Percentiles rank a stretch among this genome's conserved stretches.
Conservation (phyloP, 345 rosid genomes). For the Eucalyptus pauciflora region DNA sequence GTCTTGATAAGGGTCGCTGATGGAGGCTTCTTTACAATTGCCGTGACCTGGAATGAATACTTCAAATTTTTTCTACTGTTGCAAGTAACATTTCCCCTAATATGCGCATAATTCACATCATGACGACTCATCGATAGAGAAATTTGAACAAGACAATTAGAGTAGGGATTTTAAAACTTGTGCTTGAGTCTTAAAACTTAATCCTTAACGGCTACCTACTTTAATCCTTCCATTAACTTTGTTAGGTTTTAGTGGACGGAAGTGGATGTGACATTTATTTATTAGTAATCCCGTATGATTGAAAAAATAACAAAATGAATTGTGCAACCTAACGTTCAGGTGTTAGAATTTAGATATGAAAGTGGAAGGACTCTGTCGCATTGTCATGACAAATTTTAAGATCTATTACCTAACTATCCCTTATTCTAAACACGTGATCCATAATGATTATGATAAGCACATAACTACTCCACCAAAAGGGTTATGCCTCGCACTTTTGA, state of each 20-base stretch:
- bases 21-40: neutral
- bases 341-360: neutral
- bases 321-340: neutral
- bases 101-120: neutral
- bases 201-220: neutral
- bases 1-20: neutral
- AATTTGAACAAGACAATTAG: neutral
- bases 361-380: fast-evolving
- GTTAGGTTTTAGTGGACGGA: neutral
- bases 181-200: neutral
- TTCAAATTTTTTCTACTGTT: neutral
- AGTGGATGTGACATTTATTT: neutral
- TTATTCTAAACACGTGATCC: neutral
- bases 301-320: neutral
- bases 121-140: neutral
- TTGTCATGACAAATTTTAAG: neutral
- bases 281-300: neutral
- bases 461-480: neutral
- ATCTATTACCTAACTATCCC: neutral
- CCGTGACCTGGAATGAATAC: neutral
- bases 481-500: neutral
- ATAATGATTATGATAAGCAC: neutral
- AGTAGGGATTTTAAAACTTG: fast-evolving
- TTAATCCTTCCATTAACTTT: neutral
- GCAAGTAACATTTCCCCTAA: neutral